Percentiles rank a stretch among this genome's conserved stretches.
phyloP scores from a whole-genome alignment of 257 asterid genomes.

The Solanum sitiens region DNA sequence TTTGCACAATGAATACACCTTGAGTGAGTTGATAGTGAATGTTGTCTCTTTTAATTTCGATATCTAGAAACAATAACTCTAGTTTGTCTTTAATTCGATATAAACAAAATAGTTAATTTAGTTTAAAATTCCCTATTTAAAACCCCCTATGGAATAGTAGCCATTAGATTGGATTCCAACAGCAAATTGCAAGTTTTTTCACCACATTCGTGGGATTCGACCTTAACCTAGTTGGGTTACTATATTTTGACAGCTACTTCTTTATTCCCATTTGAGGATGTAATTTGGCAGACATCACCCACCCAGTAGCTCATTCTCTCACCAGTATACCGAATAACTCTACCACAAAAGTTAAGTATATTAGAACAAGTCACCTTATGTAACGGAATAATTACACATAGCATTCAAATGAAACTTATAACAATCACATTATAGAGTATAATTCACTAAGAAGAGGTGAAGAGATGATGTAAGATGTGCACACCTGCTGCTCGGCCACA shows the following conservation, averaged over 20 bases:
- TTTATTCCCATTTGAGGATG: neutral
- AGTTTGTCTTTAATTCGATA: too few relatives aligned
- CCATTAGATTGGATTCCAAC: neutral
- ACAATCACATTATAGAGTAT: neutral
- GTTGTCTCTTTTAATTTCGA: too few relatives aligned
- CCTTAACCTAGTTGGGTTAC: neutral
- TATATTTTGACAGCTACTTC: neutral
- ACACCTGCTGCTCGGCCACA: constrained; percentile 93
- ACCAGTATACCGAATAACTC: neutral
- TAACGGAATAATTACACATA: neutral
- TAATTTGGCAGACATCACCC: neutral
- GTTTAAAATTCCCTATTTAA: too few relatives aligned
- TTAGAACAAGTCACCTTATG: neutral
- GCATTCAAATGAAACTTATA: neutral
- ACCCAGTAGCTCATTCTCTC: neutral
- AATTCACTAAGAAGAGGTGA: neutral
- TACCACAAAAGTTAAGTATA: neutral
- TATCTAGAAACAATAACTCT: too few relatives aligned
- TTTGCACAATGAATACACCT: neutral
- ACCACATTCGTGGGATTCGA: neutral
- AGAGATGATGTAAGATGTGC: constrained; percentile 2
- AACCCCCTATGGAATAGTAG: neutral
- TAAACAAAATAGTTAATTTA: too few relatives aligned
- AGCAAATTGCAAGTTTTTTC: neutral
- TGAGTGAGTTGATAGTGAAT: neutral